Evolutionary conservation across 140 eudicot genomes (phyloP), one percentile per base, ranked within the genome.

Genomic region (Erigeron philadelphicus): DNA sequence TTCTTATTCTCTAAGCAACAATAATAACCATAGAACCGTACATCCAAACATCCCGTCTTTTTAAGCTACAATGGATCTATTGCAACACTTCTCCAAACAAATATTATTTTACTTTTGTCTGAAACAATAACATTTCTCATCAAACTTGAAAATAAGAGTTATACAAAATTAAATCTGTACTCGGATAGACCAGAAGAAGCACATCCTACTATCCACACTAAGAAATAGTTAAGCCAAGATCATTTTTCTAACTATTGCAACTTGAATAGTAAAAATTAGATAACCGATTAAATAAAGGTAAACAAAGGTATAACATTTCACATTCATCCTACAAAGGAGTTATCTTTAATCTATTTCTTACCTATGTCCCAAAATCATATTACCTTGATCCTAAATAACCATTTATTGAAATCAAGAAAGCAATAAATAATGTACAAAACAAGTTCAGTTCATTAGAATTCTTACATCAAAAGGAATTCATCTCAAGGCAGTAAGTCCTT

Each of bases 401-500:
- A 54, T 31, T 31, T 31, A 31, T 31, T 4, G 5, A 31, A 31
- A 31, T 31, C 38, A 31, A 31, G 38, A 31, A 31, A 31, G 38
- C 38, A 31, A 31, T 31, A 31, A 31, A 31, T 31, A 31, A 31
- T 31, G 25, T 21, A 21, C 25, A 31, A 31, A 31, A 31, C 38
- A 31, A 31, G 38, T 31, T 31, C 38, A 4, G 38, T 31, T 31
- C 38, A 31, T 31, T 31, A 1, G 38, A 31, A 31, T 31, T 31
- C 38, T 31, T 77, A 77, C 81, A 78, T 78, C 64, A 90, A 48
- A 90, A 90, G 10, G 97, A 90, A 81, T 90, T 90, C 97, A 90
- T 90, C 72, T 87, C 97, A 48, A 87, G 92, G 66, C 87, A 84
- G 71, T 90, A 87, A 54, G 95, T 90, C 75, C 92, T 82, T 74